Evolutionary conservation across 2,329 filamentous ascomycete species (phyloP).

Genomic region (Colletotrichum gloeosporioides): DNA sequence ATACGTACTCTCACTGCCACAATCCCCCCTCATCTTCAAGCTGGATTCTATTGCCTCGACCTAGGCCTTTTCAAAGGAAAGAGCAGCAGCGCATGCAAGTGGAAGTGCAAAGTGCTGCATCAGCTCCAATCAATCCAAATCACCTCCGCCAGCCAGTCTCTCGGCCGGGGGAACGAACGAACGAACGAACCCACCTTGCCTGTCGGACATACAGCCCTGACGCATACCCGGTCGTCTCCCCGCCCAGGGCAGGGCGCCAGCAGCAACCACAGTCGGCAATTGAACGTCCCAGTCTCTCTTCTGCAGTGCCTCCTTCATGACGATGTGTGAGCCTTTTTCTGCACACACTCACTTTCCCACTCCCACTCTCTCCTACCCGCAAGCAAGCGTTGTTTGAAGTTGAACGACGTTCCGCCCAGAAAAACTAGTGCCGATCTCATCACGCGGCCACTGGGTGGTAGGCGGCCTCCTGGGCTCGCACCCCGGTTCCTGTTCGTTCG

Average conservation of each 20-base stretch:
- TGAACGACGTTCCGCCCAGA: background rate
- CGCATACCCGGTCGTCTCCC: background rate
- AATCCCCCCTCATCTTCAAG: background rate
- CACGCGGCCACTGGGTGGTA: background rate
- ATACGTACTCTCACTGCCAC: slow-evolving; percentile 6
- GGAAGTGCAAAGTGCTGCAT: background rate
- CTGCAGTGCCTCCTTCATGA: background rate
- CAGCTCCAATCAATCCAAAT: background rate
- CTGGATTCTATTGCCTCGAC: background rate
- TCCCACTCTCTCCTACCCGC: background rate
- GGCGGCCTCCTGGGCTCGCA: slow-evolving; percentile 1
- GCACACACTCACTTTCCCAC: background rate
- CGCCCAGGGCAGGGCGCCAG: background rate
- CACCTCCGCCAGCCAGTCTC: background rate
- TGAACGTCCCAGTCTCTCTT: background rate
- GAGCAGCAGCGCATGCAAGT: background rate
- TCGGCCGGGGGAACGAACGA: background rate
- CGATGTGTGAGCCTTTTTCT: background rate
- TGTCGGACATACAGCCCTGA: background rate
- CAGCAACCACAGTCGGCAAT: background rate
- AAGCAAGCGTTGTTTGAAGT: background rate
- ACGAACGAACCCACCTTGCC: background rate
- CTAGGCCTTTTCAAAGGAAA: background rate
- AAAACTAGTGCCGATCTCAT: slow-evolving; percentile 10
- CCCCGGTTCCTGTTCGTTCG: background rate